Base-by-base conservation (phyloP, 2,329 filamentous ascomycete species). In the Epicoccum sorghinum region DNA sequence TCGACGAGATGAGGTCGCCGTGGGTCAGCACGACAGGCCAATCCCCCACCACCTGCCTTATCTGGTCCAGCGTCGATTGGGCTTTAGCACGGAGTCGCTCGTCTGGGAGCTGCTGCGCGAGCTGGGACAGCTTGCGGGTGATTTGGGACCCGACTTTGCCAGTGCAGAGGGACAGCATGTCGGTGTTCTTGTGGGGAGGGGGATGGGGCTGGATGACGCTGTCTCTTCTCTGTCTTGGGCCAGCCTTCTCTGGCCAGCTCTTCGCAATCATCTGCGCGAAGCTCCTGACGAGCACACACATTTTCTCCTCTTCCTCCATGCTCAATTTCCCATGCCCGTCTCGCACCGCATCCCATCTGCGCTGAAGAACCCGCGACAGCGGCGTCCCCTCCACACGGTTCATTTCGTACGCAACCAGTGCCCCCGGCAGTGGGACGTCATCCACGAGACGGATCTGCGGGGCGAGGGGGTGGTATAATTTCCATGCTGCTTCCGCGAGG, bases 11-110 rank as follows among this genome's bases (percentile, higher is more conserved):
- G 4, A 88, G 70, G 61, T 89, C 86, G 0, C 86, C 86, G 48
- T 88, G 86, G 5, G 80, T 86, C 9, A 88, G 67, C 4, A 81
- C 79, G 73, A 84, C 82, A 0, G 84, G 83, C 4, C 85, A 70
- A 4, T 62, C 27, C 0, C 43, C 27, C 75, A 85, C 39, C 80
- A 88, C 49, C 76, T 86, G 47, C 1, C 1, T 18, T 18, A 72
- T 7, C 0, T 32, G 27, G 0, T 41, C 5, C 27, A 72, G 38
- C 6, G 53, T 57, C 7, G 35, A 7, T 23, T 25, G 25, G 7
- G 72, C 71, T 48, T 44, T 55, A 13, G 22, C 7, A 29, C 68
- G 53, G 0, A 74, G 49, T n/a, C 18, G 25, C 2, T 39, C 4
- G 24, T 65, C 57, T 0, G 74, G 72, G 2, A 76, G 61, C 3